Evolutionary conservation across 2,329 filamentous ascomycete genomes (phyloP).

Genomic region (Trichoderma sp.): DNA sequence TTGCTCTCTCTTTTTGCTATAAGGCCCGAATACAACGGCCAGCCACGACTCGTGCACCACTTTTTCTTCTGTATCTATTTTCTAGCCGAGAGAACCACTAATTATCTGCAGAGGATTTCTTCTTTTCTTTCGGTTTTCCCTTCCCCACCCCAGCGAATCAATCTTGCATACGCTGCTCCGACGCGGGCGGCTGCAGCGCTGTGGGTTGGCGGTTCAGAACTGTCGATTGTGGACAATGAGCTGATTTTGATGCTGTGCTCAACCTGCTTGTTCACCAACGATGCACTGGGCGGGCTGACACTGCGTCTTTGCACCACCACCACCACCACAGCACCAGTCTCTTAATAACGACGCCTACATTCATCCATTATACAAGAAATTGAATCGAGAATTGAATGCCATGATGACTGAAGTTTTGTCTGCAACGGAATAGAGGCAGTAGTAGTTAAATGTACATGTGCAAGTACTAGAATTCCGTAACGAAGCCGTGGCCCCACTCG

Average conservation of each 20-base stretch:
- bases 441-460: too few relatives aligned
- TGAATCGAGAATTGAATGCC: too few relatives aligned
- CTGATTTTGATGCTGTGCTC: conserved; percentile 20
- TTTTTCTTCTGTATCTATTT: background rate
- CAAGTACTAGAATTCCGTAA: too few relatives aligned
- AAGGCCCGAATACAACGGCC: conserved; percentile 10
- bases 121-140: background rate
- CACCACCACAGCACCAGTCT: too few relatives aligned
- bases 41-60: background rate
- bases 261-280: too few relatives aligned
- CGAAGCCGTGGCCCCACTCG: too few relatives aligned
- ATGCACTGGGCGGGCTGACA: too few relatives aligned
- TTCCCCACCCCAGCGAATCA: background rate
- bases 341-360: too few relatives aligned
- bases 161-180: background rate
- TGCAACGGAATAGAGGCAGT: too few relatives aligned
- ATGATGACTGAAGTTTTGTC: too few relatives aligned
- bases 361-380: too few relatives aligned
- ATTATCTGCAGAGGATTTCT: background rate
- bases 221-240: background rate
- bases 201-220: background rate
- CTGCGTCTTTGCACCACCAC: too few relatives aligned
- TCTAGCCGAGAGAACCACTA: background rate
- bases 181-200: background rate
- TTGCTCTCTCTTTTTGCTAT: background rate